Evolutionary conservation across 208 protist species (phyloP).

Genomic region (Trypanosoma avium): DNA sequence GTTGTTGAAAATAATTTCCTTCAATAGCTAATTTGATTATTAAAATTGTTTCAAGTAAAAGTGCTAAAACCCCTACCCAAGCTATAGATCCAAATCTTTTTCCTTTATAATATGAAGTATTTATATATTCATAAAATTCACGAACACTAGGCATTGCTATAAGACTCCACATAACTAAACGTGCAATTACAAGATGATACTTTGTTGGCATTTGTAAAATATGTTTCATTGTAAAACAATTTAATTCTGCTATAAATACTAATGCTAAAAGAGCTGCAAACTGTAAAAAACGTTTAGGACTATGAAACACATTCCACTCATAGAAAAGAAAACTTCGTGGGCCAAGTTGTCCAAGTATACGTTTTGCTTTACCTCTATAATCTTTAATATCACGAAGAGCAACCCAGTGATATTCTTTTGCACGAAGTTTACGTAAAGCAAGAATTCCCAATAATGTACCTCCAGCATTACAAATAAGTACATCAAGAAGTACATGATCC

Average conservation of each 20-base stretch:
- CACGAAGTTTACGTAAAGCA: constrained; percentile 56
- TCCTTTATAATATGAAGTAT: constrained; percentile 43
- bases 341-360: constrained; percentile 77
- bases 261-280: constrained; percentile 58
- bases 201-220: constrained; percentile 90
- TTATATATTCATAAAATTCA: constrained; percentile 94
- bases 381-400: constrained; percentile 58
- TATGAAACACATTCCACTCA: constrained; percentile 90
- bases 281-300: constrained; percentile 69
- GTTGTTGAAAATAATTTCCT: constrained; percentile 75
- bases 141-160: constrained; percentile 84
- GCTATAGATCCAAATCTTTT: constrained; percentile 88
- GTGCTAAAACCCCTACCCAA: constrained; percentile 81
- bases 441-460: constrained; percentile 92
- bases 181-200: constrained; percentile 85
- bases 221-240: constrained; percentile 96
- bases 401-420: constrained; percentile 85
- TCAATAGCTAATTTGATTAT: constrained; percentile 74
- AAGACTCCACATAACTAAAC: constrained; percentile 87
- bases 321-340: constrained; percentile 85
- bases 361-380: constrained; percentile 57
- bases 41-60: constrained; percentile 74
- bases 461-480: constrained; percentile 94
- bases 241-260: constrained; percentile 93
- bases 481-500: constrained; percentile 96